A percentile compares a stretch with the other conserved stretches of the same genome.
Conservation (phyloP, 441 rosid genomes). For the Raphanus hybrid region DNA sequence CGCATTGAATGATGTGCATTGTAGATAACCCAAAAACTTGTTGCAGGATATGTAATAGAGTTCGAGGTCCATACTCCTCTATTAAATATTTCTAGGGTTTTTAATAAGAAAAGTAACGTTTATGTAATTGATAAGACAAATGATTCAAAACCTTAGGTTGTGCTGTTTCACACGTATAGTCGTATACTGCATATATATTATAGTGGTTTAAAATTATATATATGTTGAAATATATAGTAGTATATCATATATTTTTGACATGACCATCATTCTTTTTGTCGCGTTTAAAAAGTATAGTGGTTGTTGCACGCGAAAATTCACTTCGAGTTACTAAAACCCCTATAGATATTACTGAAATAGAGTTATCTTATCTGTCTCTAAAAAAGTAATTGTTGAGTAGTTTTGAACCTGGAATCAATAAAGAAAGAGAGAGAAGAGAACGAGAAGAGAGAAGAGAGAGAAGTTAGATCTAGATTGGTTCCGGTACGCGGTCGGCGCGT, state of each 20-base stretch:
- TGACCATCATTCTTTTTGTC: constrained; percentile 38
- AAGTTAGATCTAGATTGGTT: no score
- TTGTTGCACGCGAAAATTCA: constrained; percentile 37
- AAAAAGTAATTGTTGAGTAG: background rate
- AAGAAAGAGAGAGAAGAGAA: no score
- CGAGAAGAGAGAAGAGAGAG: no score
- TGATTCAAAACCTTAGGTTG: background rate
- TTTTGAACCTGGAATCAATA: no score
- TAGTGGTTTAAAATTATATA: no score
- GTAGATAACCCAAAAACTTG: background rate
- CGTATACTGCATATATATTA: background rate
- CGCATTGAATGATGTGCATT: background rate
- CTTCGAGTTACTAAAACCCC: constrained; percentile 26
- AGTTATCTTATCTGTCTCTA: constrained; percentile 20
- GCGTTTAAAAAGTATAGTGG: constrained; percentile 22
- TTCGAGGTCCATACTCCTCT: background rate
- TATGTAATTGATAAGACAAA: background rate
- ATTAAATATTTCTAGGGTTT: background rate
- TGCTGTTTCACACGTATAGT: background rate
- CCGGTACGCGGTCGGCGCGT: no score
- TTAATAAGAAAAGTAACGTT: background rate
- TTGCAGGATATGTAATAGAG: background rate
- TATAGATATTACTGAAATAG: constrained; percentile 8
- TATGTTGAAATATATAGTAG: background rate
- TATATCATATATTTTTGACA: background rate